phyloP scores from a whole-genome alignment of 768 basidiomycete genomes.

The Russula griseocarnosa region DNA sequence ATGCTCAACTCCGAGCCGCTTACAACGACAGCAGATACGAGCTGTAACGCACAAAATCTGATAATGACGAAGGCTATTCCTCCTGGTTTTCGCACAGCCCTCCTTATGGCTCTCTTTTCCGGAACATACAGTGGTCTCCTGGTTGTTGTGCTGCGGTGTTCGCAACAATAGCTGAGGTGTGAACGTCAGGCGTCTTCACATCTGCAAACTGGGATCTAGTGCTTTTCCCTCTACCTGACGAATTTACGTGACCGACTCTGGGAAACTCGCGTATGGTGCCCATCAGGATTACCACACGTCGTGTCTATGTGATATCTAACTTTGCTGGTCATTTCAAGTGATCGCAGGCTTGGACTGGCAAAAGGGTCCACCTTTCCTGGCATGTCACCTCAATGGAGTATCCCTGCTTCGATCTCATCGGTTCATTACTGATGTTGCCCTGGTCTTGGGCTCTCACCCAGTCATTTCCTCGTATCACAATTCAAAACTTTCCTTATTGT shows the following conservation, averaged over 20 bases:
- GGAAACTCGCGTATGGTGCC: not conserved
- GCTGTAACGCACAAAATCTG: too few species aligned
- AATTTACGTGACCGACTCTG: conserved; percentile 1
- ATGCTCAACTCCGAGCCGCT: not conserved
- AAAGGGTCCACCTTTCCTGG: not conserved
- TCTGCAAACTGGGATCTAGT: not conserved
- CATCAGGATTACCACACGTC: not conserved
- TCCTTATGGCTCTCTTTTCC: not conserved
- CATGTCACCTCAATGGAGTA: not conserved
- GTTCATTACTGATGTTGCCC: not conserved
- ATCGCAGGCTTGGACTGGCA: not conserved
- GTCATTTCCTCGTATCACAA: not conserved
- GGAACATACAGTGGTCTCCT: not conserved
- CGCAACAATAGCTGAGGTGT: conserved; percentile 8
- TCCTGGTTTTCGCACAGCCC: conserved; percentile 7
- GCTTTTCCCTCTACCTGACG: conserved; percentile 5
- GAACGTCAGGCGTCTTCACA: not conserved
- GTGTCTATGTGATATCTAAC: not conserved
- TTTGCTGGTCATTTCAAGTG: not conserved
- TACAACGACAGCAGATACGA: too few species aligned
- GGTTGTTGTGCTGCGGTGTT: conserved; percentile 5
- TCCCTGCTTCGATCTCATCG: not conserved
- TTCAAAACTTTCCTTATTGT: not conserved
- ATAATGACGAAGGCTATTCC: not conserved
- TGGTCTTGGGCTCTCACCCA: not conserved